Evolutionary conservation across 176 grass and related monocot genomes (phyloP).

Genomic region (Raddia distichophylla): DNA sequence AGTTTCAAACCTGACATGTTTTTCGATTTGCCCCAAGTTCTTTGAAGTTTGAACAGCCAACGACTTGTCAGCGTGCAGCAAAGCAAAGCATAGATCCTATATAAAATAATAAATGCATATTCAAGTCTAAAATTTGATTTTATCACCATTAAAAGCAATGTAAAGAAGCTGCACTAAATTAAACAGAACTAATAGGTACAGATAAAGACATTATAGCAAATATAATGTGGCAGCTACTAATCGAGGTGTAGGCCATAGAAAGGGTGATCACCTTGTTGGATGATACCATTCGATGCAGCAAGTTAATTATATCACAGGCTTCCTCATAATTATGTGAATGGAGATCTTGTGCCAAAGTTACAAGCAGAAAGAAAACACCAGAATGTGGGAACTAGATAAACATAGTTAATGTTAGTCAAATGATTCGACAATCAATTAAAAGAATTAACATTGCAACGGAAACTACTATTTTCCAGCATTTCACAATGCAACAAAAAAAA

Average conservation of each 20-base stretch:
- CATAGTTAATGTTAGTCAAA: conserved; percentile 39
- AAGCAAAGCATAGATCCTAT: conserved; percentile 73
- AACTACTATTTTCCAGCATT: conserved; percentile 23
- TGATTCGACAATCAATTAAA: conserved; percentile 16
- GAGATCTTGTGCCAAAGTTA: conserved; percentile 68
- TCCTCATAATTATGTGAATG: conserved; percentile 70
- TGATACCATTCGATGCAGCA: conserved; percentile 71
- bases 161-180: background rate
- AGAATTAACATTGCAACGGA: background rate
- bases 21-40: conserved; percentile 49
- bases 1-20: conserved; percentile 66
- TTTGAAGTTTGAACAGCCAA: conserved; percentile 54
- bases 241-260: background rate
- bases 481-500: background rate
- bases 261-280: conserved; percentile 64
- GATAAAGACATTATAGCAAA: background rate
- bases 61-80: conserved; percentile 60
- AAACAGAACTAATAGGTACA: background rate
- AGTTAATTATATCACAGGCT: conserved; percentile 62
- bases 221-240: conserved; percentile 25
- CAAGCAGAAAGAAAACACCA: conserved; percentile 73
- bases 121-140: conserved; percentile 26
- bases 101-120: conserved; percentile 5
- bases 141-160: background rate
- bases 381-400: conserved; percentile 82